These are phyloP conservation scores for Talaromyces proteolyticus DNA, from an alignment of 495 filamentous ascomycete genomes.

Conservation along the genomic window DNA sequence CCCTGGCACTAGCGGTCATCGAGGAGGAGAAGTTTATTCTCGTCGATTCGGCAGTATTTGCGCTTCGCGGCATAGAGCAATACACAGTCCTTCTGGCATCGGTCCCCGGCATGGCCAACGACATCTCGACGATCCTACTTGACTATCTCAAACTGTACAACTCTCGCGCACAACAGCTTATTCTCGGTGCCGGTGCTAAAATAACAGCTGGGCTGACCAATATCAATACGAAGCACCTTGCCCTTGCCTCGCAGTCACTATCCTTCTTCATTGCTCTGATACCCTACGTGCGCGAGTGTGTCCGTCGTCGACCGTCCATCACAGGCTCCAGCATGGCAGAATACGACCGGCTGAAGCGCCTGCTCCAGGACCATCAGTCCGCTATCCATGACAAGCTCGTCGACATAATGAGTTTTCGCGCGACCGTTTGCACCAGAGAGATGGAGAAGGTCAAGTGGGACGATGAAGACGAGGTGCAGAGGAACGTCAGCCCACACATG, in stretches of 20 bases:
- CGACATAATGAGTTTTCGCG: conserved; percentile 73
- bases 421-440: conserved; percentile 52
- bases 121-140: conserved; percentile 55
- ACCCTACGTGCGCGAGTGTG: conserved; percentile 72
- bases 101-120: conserved; percentile 66
- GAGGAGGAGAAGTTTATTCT: conserved; percentile 69
- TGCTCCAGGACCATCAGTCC: conserved; percentile 73
- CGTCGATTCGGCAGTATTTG: conserved; percentile 59
- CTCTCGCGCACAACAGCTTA: conserved; percentile 73
- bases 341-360: conserved; percentile 71
- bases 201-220: conserved; percentile 70
- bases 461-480: conserved; percentile 14
- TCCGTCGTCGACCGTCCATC: conserved; percentile 58
- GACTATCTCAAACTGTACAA: conserved; percentile 72
- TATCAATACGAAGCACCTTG: conserved; percentile 79
- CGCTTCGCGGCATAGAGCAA: conserved; percentile 58
- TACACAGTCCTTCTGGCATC: conserved; percentile 63
- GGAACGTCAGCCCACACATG: conserved; percentile 57
- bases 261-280: conserved; percentile 69
- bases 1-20: conserved; percentile 52
- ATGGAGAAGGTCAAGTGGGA: conserved; percentile 63
- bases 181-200: conserved; percentile 77
- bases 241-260: conserved; percentile 69
- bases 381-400: conserved; percentile 79
- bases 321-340: conserved; percentile 57